Base-by-base conservation (phyloP, 169 alveolate species). In the Eimeria necatrix region DNA sequence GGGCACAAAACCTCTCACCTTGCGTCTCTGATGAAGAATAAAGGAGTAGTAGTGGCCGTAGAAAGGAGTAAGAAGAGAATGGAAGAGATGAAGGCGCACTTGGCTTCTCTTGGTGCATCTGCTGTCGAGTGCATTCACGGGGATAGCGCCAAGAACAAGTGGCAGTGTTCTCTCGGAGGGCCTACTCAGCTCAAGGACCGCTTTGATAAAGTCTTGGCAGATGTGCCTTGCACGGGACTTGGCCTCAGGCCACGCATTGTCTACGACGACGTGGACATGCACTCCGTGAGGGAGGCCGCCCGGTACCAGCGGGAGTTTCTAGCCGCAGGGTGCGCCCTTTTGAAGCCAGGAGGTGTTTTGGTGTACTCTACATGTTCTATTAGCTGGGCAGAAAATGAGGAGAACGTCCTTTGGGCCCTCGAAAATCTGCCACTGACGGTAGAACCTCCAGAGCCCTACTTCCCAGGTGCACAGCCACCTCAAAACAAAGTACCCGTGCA, bases 211-310 rank as follows among this genome's bases (percentile, higher is more conserved):
- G 99, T 98, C 56, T 95, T 99, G 48, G 96, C 98, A 41, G 99
- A 99, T 93, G 99, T 99, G 6, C 99, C 99, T 12, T 99, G 99
- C 94, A 96, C 98, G 1, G 99, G 99, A 56, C 93, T 98, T 49
- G 99, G 99, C 18, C 73, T 89, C n/a, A 76, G 95, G 85, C 94
- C 94, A 51, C 73, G 94, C 32, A 4, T 89, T 9, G 88, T 70
- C 12, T 70, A 20, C n/a, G 94, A 89, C 18, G 94, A 48, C 52
- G 71, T 71, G 49, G 74, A 14, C 32, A 53, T 26, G 24, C 80
- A 32, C 32, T 52, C 53, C 46, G 64, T 89, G 10, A 4, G 12
- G 3, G 73, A 51, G 5, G 88, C 88, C 14, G 94, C 94, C 14
- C 24, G 8, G 8, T 89, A 89, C 53, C 94, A 89, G 71, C 14